A percentile compares a stretch with the other conserved stretches of the same genome.
These are phyloP conservation scores for Nematodospora anomalae DNA, from an alignment of 1,139 yeast genomes.

Conservation along the genomic window DNA sequence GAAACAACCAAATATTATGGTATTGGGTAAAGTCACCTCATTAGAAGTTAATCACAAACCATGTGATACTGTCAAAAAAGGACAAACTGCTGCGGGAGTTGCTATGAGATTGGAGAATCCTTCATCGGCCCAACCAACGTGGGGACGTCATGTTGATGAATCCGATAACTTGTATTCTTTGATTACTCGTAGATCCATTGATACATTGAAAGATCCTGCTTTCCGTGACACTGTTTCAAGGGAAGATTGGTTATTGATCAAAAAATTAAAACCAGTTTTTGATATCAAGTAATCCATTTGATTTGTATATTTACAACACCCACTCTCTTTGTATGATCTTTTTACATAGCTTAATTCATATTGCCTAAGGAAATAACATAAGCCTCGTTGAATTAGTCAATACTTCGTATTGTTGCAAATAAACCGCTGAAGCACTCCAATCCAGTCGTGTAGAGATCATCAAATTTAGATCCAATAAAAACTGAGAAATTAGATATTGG, in stretches of 20 bases:
- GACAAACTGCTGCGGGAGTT: constrained; percentile 96
- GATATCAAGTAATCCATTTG: constrained; percentile 51
- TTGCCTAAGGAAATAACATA: no score
- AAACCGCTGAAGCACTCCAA: no score
- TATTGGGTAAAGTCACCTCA: constrained; percentile 82
- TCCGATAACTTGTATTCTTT: constrained; percentile 84
- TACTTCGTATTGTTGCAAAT: no score
- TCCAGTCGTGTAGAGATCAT: background rate
- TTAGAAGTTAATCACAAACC: constrained; percentile 94
- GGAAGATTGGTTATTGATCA: constrained; percentile 92
- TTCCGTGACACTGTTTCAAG: constrained; percentile 92
- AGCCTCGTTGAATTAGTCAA: no score
- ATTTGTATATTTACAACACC: no score
- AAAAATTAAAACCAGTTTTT: constrained; percentile 83
- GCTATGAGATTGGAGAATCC: constrained; percentile 97
- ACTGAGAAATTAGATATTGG: background rate
- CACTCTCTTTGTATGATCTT: no score
- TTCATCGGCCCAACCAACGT: constrained; percentile 87
- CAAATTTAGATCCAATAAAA: background rate
- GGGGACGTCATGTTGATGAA: constrained; percentile 99
- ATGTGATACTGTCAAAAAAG: constrained; percentile 77
- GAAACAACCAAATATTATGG: constrained; percentile 68
- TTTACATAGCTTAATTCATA: no score
- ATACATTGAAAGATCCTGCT: constrained; percentile 97
- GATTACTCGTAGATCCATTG: constrained; percentile 85